Conservation (phyloP, 306 rosid genomes). For the Malus asiatica region DNA sequence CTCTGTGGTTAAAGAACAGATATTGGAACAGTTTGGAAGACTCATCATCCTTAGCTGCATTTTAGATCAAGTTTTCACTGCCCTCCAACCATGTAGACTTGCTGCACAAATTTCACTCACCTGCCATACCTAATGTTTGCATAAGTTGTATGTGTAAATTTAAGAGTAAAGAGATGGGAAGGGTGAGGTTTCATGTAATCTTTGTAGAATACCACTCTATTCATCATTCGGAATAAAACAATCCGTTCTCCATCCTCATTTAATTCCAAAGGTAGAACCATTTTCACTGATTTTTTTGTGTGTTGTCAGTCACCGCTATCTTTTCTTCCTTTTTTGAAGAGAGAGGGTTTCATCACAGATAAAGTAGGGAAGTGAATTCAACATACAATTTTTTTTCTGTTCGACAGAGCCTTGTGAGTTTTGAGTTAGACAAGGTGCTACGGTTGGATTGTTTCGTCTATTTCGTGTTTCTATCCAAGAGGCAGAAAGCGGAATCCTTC, state of each 20-base stretch:
- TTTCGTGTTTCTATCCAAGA: background rate
- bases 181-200: background rate
- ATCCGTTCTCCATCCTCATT: background rate
- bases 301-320: background rate
- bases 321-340: background rate
- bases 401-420: no score
- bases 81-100: background rate
- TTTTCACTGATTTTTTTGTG: background rate
- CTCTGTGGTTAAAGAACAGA: slow-evolving; percentile 46
- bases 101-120: background rate
- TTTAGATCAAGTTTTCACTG: background rate
- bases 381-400: background rate
- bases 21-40: slow-evolving; percentile 24
- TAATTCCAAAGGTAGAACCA: background rate
- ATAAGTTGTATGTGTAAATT: background rate
- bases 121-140: background rate
- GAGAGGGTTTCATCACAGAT: background rate
- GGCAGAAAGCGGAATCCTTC: background rate
- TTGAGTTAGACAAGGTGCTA: no score
- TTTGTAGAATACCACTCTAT: background rate
- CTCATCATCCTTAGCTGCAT: background rate
- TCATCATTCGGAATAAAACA: background rate
- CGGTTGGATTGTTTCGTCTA: no score
- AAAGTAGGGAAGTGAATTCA: background rate
- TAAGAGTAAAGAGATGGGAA: background rate